These are phyloP conservation scores for Pigoraptor vietnamica DNA, from an alignment of 78 protist species.

Conservation along the genomic window DNA sequence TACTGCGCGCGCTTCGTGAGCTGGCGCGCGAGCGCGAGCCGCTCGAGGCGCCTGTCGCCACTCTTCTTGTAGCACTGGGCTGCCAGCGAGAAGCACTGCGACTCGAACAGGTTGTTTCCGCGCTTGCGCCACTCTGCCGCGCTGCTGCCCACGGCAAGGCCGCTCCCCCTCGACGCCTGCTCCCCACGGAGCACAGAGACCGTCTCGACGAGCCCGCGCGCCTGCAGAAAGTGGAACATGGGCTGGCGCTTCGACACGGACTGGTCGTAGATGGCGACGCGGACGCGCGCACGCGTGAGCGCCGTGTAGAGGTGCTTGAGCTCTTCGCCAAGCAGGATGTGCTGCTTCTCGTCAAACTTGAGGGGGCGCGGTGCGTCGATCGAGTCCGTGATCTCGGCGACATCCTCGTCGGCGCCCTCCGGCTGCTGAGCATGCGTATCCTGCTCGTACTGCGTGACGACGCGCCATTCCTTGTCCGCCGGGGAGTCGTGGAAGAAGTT, in stretches of 20 bases:
- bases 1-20: not conserved
- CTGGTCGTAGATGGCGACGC: slow-evolving; percentile 20
- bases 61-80: not conserved
- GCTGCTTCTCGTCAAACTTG: not conserved
- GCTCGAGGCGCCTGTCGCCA: not conserved
- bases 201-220: not conserved
- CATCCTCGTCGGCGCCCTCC: not conserved
- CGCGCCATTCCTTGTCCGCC: slow-evolving; percentile 12
- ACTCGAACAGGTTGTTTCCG: not conserved
- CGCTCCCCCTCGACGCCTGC: not conserved
- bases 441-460: not conserved
- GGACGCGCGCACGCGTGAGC: slow-evolving; percentile 22
- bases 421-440: not conserved
- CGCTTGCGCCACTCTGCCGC: not conserved
- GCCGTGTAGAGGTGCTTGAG: slow-evolving; percentile 36
- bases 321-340: slow-evolving; percentile 13
- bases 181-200: not conserved
- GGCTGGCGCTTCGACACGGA: slow-evolving; percentile 11
- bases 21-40: not conserved
- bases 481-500: slow-evolving; percentile 36
- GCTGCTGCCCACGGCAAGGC: not conserved
- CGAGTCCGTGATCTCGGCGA: not conserved
- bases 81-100: not conserved
- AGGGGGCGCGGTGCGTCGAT: slow-evolving; percentile 2
- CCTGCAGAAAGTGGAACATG: slow-evolving; percentile 8